These are phyloP conservation scores for Tetrastigma voinierianum DNA, from an alignment of 164 flowering plant genomes.

Conservation along the genomic window DNA sequence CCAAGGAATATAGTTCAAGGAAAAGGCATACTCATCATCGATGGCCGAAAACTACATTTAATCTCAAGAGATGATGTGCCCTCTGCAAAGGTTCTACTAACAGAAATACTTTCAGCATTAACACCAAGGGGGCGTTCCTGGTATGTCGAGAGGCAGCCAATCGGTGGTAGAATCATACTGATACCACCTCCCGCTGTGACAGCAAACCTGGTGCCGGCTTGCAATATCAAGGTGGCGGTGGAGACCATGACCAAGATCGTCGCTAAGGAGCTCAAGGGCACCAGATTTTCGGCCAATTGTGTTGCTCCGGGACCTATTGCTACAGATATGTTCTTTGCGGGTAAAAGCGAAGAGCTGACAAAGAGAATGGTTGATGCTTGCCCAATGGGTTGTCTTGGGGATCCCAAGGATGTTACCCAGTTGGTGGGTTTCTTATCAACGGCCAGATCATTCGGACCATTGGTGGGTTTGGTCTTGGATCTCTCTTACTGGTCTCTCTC, in stretches of 20 bases:
- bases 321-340: slow-evolving; percentile 55
- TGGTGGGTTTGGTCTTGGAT: slow-evolving; percentile 90
- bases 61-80: no score
- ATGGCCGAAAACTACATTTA: no score
- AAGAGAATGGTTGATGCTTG: slow-evolving; percentile 19
- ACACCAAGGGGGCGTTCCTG: no score
- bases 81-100: no score
- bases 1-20: no score
- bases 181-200: no score
- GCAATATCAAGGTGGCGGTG: slow-evolving; percentile 71
- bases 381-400: slow-evolving; percentile 48
- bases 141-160: no score
- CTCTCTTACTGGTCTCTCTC: slow-evolving; percentile 71
- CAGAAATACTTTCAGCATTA: no score
- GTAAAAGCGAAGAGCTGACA: slow-evolving; percentile 44
- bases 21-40: no score
- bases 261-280: slow-evolving; percentile 66
- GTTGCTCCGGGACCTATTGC: slow-evolving; percentile 66
- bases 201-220: no score
- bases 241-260: slow-evolving; percentile 58
- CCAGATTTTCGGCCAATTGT: slow-evolving; percentile 54
- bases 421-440: slow-evolving; percentile 65
- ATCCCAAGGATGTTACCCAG: slow-evolving; percentile 42
- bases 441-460: slow-evolving; percentile 56
- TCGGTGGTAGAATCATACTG: no score